phyloP scores from a whole-genome alignment of 78 protist species.

The Tieghemostelium lacteum region DNA sequence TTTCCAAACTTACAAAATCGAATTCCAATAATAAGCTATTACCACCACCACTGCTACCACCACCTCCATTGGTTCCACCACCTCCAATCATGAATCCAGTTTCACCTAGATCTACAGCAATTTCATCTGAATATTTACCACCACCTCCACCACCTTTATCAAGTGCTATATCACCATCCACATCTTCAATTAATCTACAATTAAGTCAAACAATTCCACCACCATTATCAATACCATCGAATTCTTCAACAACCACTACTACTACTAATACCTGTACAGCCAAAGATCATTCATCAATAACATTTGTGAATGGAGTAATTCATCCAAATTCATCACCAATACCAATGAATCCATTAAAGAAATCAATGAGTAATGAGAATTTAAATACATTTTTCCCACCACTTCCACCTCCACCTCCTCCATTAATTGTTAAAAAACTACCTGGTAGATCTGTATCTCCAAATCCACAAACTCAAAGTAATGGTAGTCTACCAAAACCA shows the following conservation, averaged over 20 bases:
- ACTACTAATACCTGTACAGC: not conserved
- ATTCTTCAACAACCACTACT: not conserved
- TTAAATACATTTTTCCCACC: not conserved
- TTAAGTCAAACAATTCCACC: not conserved
- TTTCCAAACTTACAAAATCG: not conserved
- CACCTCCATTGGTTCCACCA: conserved; percentile 1
- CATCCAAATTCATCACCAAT: not conserved
- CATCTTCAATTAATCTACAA: not conserved
- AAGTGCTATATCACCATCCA: not conserved
- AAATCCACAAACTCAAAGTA: not conserved
- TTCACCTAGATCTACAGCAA: too few relatives aligned
- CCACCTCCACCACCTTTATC: not conserved
- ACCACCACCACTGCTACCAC: conserved; percentile 6
- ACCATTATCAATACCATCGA: not conserved
- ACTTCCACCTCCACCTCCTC: not conserved
- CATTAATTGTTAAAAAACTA: conserved; percentile 1
- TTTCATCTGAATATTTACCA: not conserved
- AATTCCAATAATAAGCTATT: not conserved
- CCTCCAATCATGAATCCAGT: too few relatives aligned
- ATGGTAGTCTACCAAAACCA: too few relatives aligned
- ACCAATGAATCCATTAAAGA: not conserved
- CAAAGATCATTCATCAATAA: not conserved
- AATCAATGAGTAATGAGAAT: not conserved
- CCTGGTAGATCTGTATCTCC: not conserved
- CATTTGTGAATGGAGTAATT: not conserved